phyloP scores from a whole-genome alignment of 2,329 filamentous ascomycete species.

The Aspergillaceae sp. region DNA sequence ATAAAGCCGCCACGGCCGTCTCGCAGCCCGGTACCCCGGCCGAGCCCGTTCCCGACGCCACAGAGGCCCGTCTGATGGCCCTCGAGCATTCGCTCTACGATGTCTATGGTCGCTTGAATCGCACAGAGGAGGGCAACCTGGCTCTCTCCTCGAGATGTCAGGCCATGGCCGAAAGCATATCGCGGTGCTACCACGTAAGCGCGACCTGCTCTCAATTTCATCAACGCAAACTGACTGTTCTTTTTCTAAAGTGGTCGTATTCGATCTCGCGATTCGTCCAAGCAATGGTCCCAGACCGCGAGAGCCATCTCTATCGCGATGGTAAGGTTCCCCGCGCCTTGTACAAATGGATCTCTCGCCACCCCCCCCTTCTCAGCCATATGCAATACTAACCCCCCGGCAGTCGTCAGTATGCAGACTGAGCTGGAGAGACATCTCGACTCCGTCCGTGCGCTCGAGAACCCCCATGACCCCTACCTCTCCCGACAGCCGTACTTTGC shows the following conservation, averaged over 20 bases:
- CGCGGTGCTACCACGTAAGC: slow-evolving; percentile 58
- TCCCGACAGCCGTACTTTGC: slow-evolving; percentile 59
- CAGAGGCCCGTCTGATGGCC: slow-evolving; percentile 63
- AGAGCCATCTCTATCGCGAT: slow-evolving; percentile 72
- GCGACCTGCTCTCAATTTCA: neutral
- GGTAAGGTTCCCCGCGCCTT: slow-evolving; percentile 45
- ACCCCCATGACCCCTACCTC: slow-evolving; percentile 57
- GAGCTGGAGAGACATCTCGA: slow-evolving; percentile 57
- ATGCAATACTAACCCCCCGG: slow-evolving; percentile 9
- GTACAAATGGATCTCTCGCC: neutral
- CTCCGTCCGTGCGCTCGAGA: slow-evolving; percentile 47
- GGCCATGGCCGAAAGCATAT: slow-evolving; percentile 69
- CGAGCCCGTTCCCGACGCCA: slow-evolving; percentile 69
- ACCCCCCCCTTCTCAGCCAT: neutral
- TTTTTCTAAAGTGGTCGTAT: slow-evolving; percentile 59
- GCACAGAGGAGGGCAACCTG: slow-evolving; percentile 74
- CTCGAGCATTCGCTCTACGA: slow-evolving; percentile 81
- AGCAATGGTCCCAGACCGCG: slow-evolving; percentile 63
- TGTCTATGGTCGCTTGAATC: slow-evolving; percentile 62
- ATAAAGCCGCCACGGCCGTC: slow-evolving; percentile 57
- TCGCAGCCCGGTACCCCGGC: slow-evolving; percentile 79
- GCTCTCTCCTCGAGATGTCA: slow-evolving; percentile 75
- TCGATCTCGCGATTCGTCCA: slow-evolving; percentile 71
- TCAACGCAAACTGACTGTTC: neutral
- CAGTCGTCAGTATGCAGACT: slow-evolving; percentile 51